phyloP scores from a whole-genome alignment of 768 basidiomycete species.

The Auriscalpium orientale region DNA sequence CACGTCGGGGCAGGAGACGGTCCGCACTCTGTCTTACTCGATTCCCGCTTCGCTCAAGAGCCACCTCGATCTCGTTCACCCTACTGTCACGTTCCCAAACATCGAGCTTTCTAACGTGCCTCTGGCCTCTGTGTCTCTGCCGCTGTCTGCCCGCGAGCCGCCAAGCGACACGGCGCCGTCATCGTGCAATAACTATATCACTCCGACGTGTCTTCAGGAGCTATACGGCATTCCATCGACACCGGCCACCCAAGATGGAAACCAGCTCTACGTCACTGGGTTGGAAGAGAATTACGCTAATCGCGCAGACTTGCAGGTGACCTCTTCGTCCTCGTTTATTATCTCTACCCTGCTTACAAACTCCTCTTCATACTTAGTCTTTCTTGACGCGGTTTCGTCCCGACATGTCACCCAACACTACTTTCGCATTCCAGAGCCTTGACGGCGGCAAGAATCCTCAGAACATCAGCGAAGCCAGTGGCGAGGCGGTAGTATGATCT shows the following conservation, averaged over 20 bases:
- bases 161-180: not conserved
- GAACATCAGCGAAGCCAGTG: not conserved
- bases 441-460: not conserved
- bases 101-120: not conserved
- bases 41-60: constrained; percentile 10
- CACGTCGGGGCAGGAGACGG: constrained; percentile 5
- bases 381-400: not conserved
- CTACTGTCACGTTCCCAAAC: constrained; percentile 5
- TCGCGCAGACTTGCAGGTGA: not conserved
- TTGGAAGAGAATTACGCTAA: constrained; percentile 5
- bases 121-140: not conserved
- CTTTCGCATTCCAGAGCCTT: not conserved
- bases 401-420: not conserved
- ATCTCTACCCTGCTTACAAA: not conserved
- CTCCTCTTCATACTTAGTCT: not conserved
- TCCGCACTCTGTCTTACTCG: constrained; percentile 16
- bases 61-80: constrained; percentile 15
- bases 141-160: not conserved
- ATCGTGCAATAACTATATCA: constrained; percentile 1
- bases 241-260: constrained; percentile 9
- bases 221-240: constrained; percentile 18
- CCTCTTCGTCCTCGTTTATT: not conserved
- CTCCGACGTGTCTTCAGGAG: constrained; percentile 12
- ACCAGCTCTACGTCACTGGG: constrained; percentile 14
- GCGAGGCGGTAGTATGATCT: not conserved